These are phyloP conservation scores for Pythium scleroteichum DNA, from an alignment of 352 stramenopile genomes.

Conservation along the genomic window DNA sequence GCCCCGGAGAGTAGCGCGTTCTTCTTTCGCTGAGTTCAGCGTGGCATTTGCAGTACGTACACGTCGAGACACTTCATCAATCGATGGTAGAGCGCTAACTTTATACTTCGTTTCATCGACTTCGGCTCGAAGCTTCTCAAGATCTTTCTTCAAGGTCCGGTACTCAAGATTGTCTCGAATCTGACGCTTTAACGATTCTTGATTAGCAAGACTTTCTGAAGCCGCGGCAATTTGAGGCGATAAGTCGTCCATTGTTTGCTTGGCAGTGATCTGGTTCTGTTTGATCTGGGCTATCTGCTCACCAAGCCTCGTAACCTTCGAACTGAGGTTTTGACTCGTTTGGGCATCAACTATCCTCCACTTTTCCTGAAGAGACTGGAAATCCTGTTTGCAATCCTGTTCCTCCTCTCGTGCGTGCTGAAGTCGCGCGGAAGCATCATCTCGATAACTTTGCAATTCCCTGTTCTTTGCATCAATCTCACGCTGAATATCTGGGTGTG, in stretches of 20 bases:
- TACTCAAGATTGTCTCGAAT: slow-evolving; percentile 83
- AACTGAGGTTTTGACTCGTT: slow-evolving; percentile 41
- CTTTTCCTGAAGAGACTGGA: slow-evolving; percentile 27
- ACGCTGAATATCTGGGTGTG: slow-evolving; percentile 43
- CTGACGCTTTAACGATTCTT: slow-evolving; percentile 65
- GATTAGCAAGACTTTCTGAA: slow-evolving; percentile 40
- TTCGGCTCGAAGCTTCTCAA: slow-evolving; percentile 39
- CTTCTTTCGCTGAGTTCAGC: slow-evolving; percentile 35
- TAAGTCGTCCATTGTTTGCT: slow-evolving; percentile 46
- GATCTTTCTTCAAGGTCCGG: slow-evolving; percentile 49
- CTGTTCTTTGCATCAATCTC: slow-evolving; percentile 44
- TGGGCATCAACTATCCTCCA: slow-evolving; percentile 32
- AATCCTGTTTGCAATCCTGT: slow-evolving; percentile 32
- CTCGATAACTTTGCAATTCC: slow-evolving; percentile 42
- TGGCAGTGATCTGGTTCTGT: slow-evolving; percentile 39
- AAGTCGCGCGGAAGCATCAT: not conserved
- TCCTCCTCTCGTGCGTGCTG: slow-evolving; percentile 12
- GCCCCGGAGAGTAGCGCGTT: slow-evolving; percentile 42
- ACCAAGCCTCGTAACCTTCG: slow-evolving; percentile 41
- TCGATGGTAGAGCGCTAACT: slow-evolving; percentile 46
- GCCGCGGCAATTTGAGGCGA: slow-evolving; percentile 46
- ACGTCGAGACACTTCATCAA: slow-evolving; percentile 51
- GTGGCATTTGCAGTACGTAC: slow-evolving; percentile 37
- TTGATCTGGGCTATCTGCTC: slow-evolving; percentile 46
- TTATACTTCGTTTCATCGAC: slow-evolving; percentile 46